A percentile compares a stretch with the other conserved stretches of the same genome.
Conservation (phyloP, 495 filamentous ascomycete genomes). For the Penicillium maclennaniae region DNA sequence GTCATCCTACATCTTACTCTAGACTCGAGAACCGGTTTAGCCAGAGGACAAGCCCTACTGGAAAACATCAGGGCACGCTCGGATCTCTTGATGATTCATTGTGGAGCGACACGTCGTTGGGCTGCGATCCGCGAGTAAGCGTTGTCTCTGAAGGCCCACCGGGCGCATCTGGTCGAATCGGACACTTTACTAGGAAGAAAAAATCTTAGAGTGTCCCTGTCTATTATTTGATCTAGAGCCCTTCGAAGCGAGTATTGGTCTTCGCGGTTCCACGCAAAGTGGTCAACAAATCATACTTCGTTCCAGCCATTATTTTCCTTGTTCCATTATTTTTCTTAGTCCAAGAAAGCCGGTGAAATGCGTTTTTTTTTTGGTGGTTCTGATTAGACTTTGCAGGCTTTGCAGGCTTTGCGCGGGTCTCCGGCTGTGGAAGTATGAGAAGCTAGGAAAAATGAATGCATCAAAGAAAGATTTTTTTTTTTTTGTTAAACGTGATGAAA, state of each 20-base stretch:
- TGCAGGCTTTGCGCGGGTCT: not conserved
- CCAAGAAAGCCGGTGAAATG: not conserved
- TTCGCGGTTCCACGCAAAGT: slow-evolving; percentile 6
- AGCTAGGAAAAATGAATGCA: not conserved
- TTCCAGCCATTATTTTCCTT: not conserved
- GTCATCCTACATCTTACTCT: not conserved
- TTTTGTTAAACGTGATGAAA: slow-evolving; percentile 2
- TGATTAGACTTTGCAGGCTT: not conserved
- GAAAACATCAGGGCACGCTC: slow-evolving; percentile 1
- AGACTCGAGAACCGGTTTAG: not conserved
- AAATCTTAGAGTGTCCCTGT: slow-evolving; percentile 7
- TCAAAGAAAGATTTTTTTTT: not conserved
- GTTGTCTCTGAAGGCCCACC: not conserved
- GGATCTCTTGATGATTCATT: slow-evolving; percentile 5
- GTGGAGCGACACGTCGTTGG: slow-evolving; percentile 5
- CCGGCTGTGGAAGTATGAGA: not conserved
- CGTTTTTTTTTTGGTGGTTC: not conserved
- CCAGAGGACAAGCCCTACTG: not conserved
- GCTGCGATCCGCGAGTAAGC: not conserved
- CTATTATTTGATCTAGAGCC: slow-evolving; percentile 20
- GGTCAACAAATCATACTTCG: not conserved
- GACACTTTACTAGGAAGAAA: not conserved
- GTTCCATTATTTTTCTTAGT: not conserved
- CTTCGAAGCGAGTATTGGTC: not conserved
- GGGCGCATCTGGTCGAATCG: slow-evolving; percentile 7